These are phyloP conservation scores for Linnemannia schmuckeri DNA, from an alignment of 192 early-diverging fungal genomes.

Conservation along the genomic window DNA sequence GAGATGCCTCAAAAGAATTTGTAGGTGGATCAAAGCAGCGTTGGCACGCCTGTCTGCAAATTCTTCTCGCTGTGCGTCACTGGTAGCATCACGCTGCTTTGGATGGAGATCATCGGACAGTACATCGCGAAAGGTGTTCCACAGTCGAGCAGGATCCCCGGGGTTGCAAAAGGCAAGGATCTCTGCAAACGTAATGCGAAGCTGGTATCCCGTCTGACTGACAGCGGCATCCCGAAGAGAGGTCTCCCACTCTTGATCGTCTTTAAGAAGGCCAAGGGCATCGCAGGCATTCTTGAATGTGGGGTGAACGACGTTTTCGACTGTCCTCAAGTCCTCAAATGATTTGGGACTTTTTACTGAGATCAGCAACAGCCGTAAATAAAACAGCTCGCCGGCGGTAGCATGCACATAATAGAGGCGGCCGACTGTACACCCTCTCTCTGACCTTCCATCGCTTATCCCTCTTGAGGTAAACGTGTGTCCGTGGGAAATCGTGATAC, in stretches of 20 bases:
- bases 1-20: background rate
- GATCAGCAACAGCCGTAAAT: slow-evolving; percentile 33
- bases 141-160: background rate
- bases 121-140: no score
- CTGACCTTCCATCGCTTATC: background rate
- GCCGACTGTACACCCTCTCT: slow-evolving; percentile 23
- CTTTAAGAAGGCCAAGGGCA: slow-evolving; percentile 27
- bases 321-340: slow-evolving; percentile 27
- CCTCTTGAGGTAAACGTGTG: slow-evolving; percentile 15
- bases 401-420: slow-evolving; percentile 27
- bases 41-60: background rate
- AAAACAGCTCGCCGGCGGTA: slow-evolving; percentile 28
- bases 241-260: slow-evolving; percentile 38
- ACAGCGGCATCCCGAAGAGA: slow-evolving; percentile 25
- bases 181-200: slow-evolving; percentile 31
- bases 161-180: slow-evolving; percentile 15
- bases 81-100: background rate
- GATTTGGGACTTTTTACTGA: slow-evolving; percentile 24
- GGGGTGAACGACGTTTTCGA: background rate
- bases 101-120: no score
- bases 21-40: background rate
- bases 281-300: slow-evolving; percentile 41
- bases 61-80: background rate
- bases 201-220: slow-evolving; percentile 14
- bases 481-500: slow-evolving; percentile 19